Evolutionary conservation across 495 filamentous ascomycete genomes (phyloP).

Genomic region (Parathielavia appendiculata): DNA sequence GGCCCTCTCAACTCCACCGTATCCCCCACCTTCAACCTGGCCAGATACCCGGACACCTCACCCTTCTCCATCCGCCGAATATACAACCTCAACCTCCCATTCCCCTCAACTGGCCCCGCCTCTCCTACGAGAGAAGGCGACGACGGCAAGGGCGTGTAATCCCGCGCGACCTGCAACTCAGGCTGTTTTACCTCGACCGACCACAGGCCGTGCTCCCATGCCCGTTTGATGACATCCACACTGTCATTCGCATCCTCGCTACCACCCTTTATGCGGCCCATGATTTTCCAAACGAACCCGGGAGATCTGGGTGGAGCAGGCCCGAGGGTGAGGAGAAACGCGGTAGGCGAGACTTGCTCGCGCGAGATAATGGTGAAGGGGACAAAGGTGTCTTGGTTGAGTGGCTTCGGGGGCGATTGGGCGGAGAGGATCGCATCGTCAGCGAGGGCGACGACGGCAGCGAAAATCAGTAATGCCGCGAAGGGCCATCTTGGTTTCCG

Average conservation of each 20-base stretch:
- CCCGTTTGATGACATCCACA: constrained; percentile 10
- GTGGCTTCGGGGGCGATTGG: constrained; percentile 12
- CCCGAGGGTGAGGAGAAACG: constrained; percentile 67
- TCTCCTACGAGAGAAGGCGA: background rate
- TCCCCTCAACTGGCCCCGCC: constrained; percentile 48
- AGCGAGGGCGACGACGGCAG: background rate
- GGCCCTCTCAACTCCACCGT: constrained; percentile 74
- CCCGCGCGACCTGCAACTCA: constrained; percentile 77
- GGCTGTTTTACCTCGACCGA: constrained; percentile 92
- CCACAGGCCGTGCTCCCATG: constrained; percentile 58
- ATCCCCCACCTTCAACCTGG: constrained; percentile 54
- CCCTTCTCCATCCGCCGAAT: constrained; percentile 45
- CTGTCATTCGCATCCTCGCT: background rate
- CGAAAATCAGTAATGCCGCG: background rate
- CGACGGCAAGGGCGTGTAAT: constrained; percentile 79
- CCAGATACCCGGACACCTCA: constrained; percentile 61
- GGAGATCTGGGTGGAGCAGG: constrained; percentile 21
- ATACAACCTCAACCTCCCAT: constrained; percentile 43
- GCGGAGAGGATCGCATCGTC: background rate
- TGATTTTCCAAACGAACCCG: too few relatives aligned
- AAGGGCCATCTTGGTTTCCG: background rate
- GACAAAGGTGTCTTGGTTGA: constrained; percentile 52
- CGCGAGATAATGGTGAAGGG: constrained; percentile 59
- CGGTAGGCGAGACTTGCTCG: constrained; percentile 66
- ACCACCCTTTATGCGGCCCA: background rate